A percentile compares a stretch with the other conserved stretches of the same genome.
Conservation (phyloP, 1,284 basidiomycete genomes). For the Ganoderma lucidum region DNA sequence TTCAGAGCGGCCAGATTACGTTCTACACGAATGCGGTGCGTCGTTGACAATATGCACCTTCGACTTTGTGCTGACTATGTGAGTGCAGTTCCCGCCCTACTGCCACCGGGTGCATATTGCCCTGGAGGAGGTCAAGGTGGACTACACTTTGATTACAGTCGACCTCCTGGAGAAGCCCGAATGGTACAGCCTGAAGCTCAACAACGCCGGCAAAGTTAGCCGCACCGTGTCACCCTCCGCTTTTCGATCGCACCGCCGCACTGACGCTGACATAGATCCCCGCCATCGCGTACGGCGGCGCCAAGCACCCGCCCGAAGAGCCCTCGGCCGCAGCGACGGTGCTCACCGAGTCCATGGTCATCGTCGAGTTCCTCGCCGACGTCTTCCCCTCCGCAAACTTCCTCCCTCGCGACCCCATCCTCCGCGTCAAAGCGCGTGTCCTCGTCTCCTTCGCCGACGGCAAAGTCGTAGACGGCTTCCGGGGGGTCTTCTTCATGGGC, state of each 20-base stretch:
- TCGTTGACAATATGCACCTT: not conserved
- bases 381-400: conserved; percentile 51
- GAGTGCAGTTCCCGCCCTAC: not conserved
- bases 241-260: not conserved
- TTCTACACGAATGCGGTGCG: not conserved
- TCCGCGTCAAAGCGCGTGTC: conserved; percentile 63
- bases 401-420: conserved; percentile 61
- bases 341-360: conserved; percentile 65
- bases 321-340: conserved; percentile 65
- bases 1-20: not conserved
- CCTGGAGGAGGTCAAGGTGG: conserved; percentile 52
- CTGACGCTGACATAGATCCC: conserved; percentile 46
- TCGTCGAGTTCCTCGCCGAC: conserved; percentile 70
- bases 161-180: conserved; percentile 68
- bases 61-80: not conserved
- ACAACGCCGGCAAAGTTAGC: conserved; percentile 48
- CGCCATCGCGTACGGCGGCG: conserved; percentile 64
- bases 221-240: conserved; percentile 35
- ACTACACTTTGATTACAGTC: conserved; percentile 52
- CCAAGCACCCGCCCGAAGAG: conserved; percentile 54
- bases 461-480: conserved; percentile 49
- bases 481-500: conserved; percentile 40
- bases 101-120: conserved; percentile 46
- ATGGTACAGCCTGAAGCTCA: conserved; percentile 60
- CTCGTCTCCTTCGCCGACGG: conserved; percentile 61